These are phyloP conservation scores for Anisogramma anomala DNA, from an alignment of 2,329 filamentous ascomycete species.

Conservation along the genomic window DNA sequence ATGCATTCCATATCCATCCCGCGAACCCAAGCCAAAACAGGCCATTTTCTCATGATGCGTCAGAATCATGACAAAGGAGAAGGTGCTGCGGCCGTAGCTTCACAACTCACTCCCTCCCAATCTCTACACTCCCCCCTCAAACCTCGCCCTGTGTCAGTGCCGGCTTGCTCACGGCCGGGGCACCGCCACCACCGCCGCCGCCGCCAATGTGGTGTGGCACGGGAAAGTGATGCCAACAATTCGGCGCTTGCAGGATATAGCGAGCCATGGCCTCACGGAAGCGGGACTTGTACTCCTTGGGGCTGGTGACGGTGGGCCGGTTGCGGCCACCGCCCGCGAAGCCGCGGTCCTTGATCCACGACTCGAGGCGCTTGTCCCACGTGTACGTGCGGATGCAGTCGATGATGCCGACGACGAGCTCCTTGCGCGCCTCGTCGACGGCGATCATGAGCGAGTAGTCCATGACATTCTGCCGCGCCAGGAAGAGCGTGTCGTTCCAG, in stretches of 20 bases:
- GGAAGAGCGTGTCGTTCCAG: slow-evolving; percentile 94
- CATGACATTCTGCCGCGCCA: slow-evolving; percentile 95
- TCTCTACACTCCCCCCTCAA: background rate
- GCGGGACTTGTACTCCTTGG: slow-evolving; percentile 92
- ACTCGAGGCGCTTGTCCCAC: slow-evolving; percentile 99
- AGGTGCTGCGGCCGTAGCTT: too few species aligned
- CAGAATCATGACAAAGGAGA: background rate
- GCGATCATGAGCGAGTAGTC: slow-evolving; percentile 98
- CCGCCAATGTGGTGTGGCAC: slow-evolving; percentile 18
- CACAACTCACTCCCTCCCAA: background rate
- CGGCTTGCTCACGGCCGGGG: background rate
- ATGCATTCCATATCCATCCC: background rate
- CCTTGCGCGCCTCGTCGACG: slow-evolving; percentile 79
- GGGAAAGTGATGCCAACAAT: slow-evolving; percentile 63
- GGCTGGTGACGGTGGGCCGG: slow-evolving; percentile 88
- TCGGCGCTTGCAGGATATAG: slow-evolving; percentile 64
- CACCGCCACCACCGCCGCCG: slow-evolving; percentile 1
- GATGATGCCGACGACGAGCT: slow-evolving; percentile 94
- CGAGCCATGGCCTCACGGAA: slow-evolving; percentile 93
- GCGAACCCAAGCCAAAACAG: background rate
- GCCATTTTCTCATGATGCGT: background rate
- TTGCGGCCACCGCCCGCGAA: slow-evolving; percentile 67
- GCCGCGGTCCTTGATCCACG: slow-evolving; percentile 96
- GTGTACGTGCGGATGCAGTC: slow-evolving; percentile 98
- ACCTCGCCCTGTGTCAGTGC: slow-evolving; percentile 1